Base-by-base conservation (phyloP, 2,329 filamentous ascomycete genomes). In the Fusarium siculi region DNA sequence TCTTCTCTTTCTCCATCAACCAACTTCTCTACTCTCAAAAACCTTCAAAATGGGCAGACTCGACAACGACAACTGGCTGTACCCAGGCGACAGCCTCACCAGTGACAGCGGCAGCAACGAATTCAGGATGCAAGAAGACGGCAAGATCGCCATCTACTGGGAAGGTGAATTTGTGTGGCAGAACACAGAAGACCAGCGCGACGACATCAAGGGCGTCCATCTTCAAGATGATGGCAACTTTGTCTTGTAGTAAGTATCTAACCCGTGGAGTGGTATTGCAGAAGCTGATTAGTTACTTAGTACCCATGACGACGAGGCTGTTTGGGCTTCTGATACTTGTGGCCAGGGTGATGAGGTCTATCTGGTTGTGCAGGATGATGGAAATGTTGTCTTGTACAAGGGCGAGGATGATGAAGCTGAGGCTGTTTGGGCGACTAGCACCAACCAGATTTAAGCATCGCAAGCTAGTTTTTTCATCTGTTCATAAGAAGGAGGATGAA, bases 191-290 rank as follows among this genome's bases (percentile, higher is more conserved):
- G 63, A 80, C 2, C 77, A 80, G 68, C 69, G 70, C 4, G 23
- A 69, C 7, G 76, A 79, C 28, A 61, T 80, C 30, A 80, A 81
- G 69, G 79, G 80, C 6, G 42, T 79, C 30, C 50, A 66, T 19
- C 77, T 81, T 73, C 78, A 81, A 66, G 65, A 59, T 1, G 80
- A 81, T 37, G 80, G 80, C 14, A 81, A 80, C 65, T 46, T 81
- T 18, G 75, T 70, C 64, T 66, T 81, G n/a, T 80, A 81, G 79
- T 81, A 76, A 66, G 80, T 78, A 7, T 19, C 9, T 14, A 9
- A 11, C 19, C 19, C 1, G 5, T 8, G 11, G 1, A 7, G 19
- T 2, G 11, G 1, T 14, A 11, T 19, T 9, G 1, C 15, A 40
- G 11, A 14, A 54, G 9, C 62, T 73, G 7, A 74, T 6, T 9